Evolutionary conservation across 495 filamentous ascomycete species (phyloP).

Genomic region (Cladorrhinum samala): DNA sequence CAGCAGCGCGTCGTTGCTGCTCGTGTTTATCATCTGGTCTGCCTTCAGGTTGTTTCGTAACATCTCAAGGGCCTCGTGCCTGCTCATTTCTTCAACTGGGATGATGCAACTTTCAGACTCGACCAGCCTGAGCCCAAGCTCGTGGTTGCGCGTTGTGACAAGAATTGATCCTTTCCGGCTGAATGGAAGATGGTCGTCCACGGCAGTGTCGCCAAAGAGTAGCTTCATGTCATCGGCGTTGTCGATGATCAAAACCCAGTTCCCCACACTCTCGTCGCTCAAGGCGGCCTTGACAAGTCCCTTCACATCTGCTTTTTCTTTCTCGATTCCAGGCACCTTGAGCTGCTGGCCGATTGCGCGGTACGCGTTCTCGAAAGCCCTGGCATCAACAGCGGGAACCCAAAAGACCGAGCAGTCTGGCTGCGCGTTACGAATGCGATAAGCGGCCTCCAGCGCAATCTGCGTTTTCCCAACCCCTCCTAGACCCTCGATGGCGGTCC

Average conservation of each 20-base stretch:
- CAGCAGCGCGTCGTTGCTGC: conserved; percentile 22
- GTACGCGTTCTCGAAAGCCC: conserved; percentile 38
- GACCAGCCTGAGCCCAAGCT: background rate
- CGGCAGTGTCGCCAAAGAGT: conserved; percentile 15
- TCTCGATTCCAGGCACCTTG: background rate
- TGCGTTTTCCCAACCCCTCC: conserved; percentile 46
- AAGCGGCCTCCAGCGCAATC: conserved; percentile 49
- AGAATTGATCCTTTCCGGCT: background rate
- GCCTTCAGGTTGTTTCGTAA: conserved; percentile 8
- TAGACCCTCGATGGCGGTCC: conserved; percentile 39
- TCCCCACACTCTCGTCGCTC: background rate
- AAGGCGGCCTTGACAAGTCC: background rate
- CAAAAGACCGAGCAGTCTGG: conserved; percentile 40
- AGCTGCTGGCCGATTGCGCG: conserved; percentile 31
- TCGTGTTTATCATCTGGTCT: conserved; percentile 4
- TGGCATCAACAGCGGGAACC: conserved; percentile 32
- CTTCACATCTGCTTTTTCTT: background rate
- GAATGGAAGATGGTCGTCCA: background rate
- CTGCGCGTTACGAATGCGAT: conserved; percentile 28
- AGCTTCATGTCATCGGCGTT: conserved; percentile 43
- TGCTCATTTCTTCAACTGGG: background rate
- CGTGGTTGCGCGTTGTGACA: background rate
- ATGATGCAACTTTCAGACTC: background rate
- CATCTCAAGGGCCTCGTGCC: background rate
- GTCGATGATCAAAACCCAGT: conserved; percentile 48